These are phyloP conservation scores for Albugo candida DNA, from an alignment of 352 stramenopile genomes.

Conservation along the genomic window DNA sequence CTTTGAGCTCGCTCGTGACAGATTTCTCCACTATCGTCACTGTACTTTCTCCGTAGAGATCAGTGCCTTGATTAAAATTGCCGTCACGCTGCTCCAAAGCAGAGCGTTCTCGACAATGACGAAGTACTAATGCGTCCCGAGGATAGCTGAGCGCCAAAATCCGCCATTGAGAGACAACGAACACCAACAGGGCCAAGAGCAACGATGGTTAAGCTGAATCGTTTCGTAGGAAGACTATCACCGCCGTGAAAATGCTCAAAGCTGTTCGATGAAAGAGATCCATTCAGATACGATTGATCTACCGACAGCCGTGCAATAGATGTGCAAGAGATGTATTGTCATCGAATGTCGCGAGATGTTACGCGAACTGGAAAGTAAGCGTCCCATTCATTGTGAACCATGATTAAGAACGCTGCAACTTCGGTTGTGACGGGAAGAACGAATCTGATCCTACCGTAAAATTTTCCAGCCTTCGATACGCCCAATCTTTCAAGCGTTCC, in stretches of 20 bases:
- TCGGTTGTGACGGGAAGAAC: conserved; percentile 43
- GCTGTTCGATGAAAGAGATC: conserved; percentile 5
- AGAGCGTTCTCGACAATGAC: conserved; percentile 47
- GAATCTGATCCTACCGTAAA: conserved; percentile 39
- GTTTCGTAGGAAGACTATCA: conserved; percentile 13
- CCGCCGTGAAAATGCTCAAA: conserved; percentile 19
- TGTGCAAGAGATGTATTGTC: conserved; percentile 56
- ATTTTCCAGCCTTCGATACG: conserved; percentile 14
- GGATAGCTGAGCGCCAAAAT: conserved; percentile 33
- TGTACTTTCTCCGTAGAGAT: conserved; percentile 22
- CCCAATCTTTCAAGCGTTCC: conserved; percentile 12
- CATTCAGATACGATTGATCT: conserved; percentile 20
- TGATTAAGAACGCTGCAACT: conserved; percentile 35
- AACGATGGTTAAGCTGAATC: background rate
- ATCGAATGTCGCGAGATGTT: conserved; percentile 48
- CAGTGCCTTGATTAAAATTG: conserved; percentile 3
- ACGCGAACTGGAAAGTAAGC: conserved; percentile 40
- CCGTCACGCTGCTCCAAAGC: conserved; percentile 19
- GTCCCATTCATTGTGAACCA: conserved; percentile 57
- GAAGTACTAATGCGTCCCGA: conserved; percentile 50
- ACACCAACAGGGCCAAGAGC: background rate
- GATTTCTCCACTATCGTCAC: conserved; percentile 66
- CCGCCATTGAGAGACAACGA: conserved; percentile 18
- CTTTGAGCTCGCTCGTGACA: conserved; percentile 54
- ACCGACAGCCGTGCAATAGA: conserved; percentile 26